phyloP scores from a whole-genome alignment of 352 stramenopile genomes.

The Globisporangium emineosum region DNA sequence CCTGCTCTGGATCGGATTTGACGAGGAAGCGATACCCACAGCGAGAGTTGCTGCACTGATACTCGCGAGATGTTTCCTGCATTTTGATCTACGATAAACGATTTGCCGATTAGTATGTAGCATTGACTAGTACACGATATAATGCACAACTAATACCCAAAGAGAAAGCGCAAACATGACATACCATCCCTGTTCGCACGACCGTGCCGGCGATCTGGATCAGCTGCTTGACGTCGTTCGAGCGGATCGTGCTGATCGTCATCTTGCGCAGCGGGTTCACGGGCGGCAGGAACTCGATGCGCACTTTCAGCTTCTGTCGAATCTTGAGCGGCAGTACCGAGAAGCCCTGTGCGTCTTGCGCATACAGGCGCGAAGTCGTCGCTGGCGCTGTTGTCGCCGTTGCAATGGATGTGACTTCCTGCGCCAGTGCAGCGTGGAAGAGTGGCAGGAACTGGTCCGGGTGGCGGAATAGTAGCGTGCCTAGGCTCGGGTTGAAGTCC shows the following conservation, averaged over 20 bases:
- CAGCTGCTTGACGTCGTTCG: constrained; percentile 87
- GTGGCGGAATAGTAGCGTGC: constrained; percentile 85
- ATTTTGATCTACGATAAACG: constrained; percentile 76
- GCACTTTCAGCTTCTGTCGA: constrained; percentile 70
- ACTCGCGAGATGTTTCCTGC: constrained; percentile 88
- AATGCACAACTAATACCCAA: background rate
- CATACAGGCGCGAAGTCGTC: background rate
- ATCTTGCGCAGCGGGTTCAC: constrained; percentile 40
- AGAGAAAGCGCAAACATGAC: background rate
- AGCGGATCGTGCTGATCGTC: constrained; percentile 59
- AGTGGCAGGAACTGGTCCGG: constrained; percentile 86
- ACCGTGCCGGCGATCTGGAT: constrained; percentile 87
- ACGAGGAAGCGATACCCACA: constrained; percentile 86
- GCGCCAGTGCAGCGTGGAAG: constrained; percentile 79
- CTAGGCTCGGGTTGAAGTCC: constrained; percentile 70
- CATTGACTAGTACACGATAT: background rate
- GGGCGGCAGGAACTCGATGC: constrained; percentile 91
- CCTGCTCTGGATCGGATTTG: constrained; percentile 86
- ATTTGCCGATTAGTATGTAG: background rate
- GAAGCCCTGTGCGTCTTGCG: constrained; percentile 17
- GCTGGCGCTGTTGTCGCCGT: background rate
- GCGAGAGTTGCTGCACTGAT: constrained; percentile 72
- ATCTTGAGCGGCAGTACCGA: constrained; percentile 30
- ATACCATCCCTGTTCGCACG: constrained; percentile 87
- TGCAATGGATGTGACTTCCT: constrained; percentile 32